Evolutionary conservation across 2,329 filamentous ascomycete genomes (phyloP), one percentile per base, ranked within the genome.

Genomic region (Fusarium azukiicola): DNA sequence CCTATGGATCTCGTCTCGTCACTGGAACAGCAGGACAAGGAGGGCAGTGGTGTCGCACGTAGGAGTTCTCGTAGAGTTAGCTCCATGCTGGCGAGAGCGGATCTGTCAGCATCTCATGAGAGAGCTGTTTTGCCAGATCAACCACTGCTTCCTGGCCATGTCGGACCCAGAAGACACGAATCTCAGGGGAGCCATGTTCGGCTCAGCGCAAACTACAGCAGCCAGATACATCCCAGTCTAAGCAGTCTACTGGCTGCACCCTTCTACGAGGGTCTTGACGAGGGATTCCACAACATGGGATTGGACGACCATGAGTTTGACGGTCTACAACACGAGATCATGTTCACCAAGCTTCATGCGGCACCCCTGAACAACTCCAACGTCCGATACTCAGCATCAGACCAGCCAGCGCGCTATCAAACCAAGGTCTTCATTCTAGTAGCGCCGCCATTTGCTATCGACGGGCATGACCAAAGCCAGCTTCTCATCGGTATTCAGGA

Each of bases 41-140:
- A 92, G 71, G 90, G 88, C 16, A 84, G 86, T n/a, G 89, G 90
- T 21, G 89, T 90, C 17, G 91, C 91, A 1, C 88, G 93, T 68
- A 90, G 93, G 74, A 93, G 93, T 76, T 95, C 93, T 23, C 94
- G 98, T 56, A 93, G 98, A 67, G 95, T 99, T 38, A 99, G 98
- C 88, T 99, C 97, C 21, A 92, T 98, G 87, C 90, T 99, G 69
- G 97, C 97, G 21, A 92, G 97, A 82, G 96, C 96, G 44, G 97
- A 99, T 84, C 89, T 99, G 27, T 97, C 96, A 1, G 95, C 96
- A 14, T 98, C 95, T 21, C 96, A 97, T 79, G 97, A 98, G 80
- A 92, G 96, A 82, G 91, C 94, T 2, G 92, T 94, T n/a, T 98
- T 98, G 84, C 92, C 94, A 40, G 97, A 98, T 66, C 92, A 91